phyloP scores from a whole-genome alignment of 2,329 filamentous ascomycete genomes.

The Verticillium nubilum region DNA sequence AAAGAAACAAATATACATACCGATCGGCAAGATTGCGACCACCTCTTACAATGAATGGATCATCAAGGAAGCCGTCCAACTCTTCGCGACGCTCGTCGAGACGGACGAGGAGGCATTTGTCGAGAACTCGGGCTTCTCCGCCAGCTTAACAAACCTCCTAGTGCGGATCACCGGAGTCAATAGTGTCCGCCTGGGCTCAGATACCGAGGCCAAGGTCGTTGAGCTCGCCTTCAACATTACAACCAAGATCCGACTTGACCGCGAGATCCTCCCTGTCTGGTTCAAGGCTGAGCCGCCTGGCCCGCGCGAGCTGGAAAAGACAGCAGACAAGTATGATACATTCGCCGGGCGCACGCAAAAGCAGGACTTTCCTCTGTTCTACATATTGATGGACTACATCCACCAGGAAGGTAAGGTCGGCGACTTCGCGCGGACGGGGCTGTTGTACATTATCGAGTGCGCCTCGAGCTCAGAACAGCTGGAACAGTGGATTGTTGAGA shows the following conservation, averaged over 20 bases:
- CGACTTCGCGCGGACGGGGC: slow-evolving; percentile 89
- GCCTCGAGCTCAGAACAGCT: slow-evolving; percentile 76
- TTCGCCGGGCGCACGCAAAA: slow-evolving; percentile 84
- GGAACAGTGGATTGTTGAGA: slow-evolving; percentile 96
- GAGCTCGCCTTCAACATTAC: slow-evolving; percentile 94
- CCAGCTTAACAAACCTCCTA: slow-evolving; percentile 80
- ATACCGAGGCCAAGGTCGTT: slow-evolving; percentile 83
- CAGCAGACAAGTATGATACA: slow-evolving; percentile 60
- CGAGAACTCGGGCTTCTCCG: slow-evolving; percentile 78
- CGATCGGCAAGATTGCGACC: slow-evolving; percentile 82
- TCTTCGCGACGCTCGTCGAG: slow-evolving; percentile 90
- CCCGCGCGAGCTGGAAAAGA: slow-evolving; percentile 18
- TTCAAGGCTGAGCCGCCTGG: slow-evolving; percentile 57
- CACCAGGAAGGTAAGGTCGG: slow-evolving; percentile 92
- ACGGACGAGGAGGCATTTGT: slow-evolving; percentile 95
- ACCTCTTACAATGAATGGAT: slow-evolving; percentile 81
- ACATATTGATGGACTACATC: slow-evolving; percentile 92
- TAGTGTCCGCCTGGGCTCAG: slow-evolving; percentile 65
- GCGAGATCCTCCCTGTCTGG: slow-evolving; percentile 83
- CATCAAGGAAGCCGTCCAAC: slow-evolving; percentile 74
- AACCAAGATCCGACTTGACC: slow-evolving; percentile 89
- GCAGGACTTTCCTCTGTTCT: slow-evolving; percentile 93
- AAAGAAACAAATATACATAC: slow-evolving; percentile 81
- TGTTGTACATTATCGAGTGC: slow-evolving; percentile 93
- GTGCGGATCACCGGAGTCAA: slow-evolving; percentile 71